Evolutionary conservation across 768 basidiomycete species (phyloP).

Genomic region (Boletellus ananas): DNA sequence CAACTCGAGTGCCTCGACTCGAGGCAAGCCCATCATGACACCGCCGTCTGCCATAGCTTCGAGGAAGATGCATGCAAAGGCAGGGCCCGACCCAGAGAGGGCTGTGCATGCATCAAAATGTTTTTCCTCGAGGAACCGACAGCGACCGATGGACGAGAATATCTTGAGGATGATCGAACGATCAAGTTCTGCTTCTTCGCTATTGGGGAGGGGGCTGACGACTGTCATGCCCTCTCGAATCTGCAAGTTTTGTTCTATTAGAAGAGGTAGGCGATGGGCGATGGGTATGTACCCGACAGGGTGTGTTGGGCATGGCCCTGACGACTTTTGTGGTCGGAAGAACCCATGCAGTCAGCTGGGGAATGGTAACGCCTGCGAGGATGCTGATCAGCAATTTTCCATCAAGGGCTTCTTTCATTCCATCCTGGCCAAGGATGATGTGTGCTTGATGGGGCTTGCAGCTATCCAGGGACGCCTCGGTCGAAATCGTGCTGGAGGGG

Average conservation of each 20-base stretch:
- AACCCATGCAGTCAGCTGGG: slow-evolving; percentile 75
- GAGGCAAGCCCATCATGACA: slow-evolving; percentile 98
- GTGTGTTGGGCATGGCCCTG: slow-evolving; percentile 98
- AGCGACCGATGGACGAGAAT: slow-evolving; percentile 95
- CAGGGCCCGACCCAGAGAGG: slow-evolving; percentile 92
- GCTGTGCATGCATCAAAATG: slow-evolving; percentile 99
- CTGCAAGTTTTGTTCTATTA: slow-evolving; percentile 37
- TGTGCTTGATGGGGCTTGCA: slow-evolving; percentile 92
- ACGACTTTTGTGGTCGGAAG: slow-evolving; percentile 76
- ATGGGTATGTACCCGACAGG: slow-evolving; percentile 70
- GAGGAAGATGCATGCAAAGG: slow-evolving; percentile 93
- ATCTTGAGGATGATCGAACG: slow-evolving; percentile 80
- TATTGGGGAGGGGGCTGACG: slow-evolving; percentile 63
- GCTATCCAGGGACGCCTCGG: slow-evolving; percentile 38
- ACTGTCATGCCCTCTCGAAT: slow-evolving; percentile 99
- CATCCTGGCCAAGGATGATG: slow-evolving; percentile 64
- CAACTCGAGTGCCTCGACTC: slow-evolving; percentile 89
- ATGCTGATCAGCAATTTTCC: slow-evolving; percentile 95
- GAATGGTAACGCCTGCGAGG: slow-evolving; percentile 92
- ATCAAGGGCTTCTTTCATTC: slow-evolving; percentile 78
- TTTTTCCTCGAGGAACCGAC: slow-evolving; percentile 95
- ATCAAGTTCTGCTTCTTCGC: slow-evolving; percentile 51
- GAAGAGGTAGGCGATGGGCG: not conserved
- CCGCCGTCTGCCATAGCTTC: slow-evolving; percentile 99
- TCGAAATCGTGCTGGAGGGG: not conserved